These are phyloP conservation scores for Selenicereus undatus DNA, from an alignment of 148 eudicot species.

Conservation along the genomic window DNA sequence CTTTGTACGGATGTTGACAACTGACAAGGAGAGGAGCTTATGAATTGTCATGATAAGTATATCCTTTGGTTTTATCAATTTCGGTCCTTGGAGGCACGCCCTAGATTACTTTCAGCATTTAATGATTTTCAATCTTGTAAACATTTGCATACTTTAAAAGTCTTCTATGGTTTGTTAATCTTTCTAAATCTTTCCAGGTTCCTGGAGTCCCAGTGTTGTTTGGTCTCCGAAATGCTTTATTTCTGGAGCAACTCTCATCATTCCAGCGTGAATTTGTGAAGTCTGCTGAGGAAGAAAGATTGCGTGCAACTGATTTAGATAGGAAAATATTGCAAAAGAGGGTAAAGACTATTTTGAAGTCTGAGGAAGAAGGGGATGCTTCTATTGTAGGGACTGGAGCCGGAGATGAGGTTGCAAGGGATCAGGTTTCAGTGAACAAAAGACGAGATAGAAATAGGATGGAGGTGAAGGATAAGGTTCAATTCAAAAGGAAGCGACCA, in stretches of 20 bases:
- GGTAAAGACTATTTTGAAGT: slow-evolving; percentile 25
- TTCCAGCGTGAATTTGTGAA: slow-evolving; percentile 57
- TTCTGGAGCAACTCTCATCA: slow-evolving; percentile 58
- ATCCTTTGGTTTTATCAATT: background rate
- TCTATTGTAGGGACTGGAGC: slow-evolving; percentile 33
- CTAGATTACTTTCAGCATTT: background rate
- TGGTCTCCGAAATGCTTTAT: slow-evolving; percentile 72
- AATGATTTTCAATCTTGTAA: background rate
- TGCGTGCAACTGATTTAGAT: slow-evolving; percentile 55
- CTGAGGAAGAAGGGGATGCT: slow-evolving; percentile 33
- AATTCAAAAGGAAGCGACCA: slow-evolving; percentile 73
- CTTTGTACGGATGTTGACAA: too few species aligned
- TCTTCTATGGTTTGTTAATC: background rate
- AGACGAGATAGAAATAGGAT: slow-evolving; percentile 30
- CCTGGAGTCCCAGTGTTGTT: slow-evolving; percentile 78
- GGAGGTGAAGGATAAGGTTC: slow-evolving; percentile 49
- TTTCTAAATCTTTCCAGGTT: slow-evolving; percentile 32
- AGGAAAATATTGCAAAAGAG: slow-evolving; percentile 42
- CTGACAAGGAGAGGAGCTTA: background rate
- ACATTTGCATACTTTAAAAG: background rate
- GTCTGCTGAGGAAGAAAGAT: slow-evolving; percentile 66
- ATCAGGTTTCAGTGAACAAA: slow-evolving; percentile 20
- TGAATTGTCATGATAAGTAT: background rate
- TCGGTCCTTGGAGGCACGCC: background rate
- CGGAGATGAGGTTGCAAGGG: slow-evolving; percentile 23